These are phyloP conservation scores for Cladosporium sp. DNA, from an alignment of 2,329 filamentous ascomycete species.

Conservation along the genomic window DNA sequence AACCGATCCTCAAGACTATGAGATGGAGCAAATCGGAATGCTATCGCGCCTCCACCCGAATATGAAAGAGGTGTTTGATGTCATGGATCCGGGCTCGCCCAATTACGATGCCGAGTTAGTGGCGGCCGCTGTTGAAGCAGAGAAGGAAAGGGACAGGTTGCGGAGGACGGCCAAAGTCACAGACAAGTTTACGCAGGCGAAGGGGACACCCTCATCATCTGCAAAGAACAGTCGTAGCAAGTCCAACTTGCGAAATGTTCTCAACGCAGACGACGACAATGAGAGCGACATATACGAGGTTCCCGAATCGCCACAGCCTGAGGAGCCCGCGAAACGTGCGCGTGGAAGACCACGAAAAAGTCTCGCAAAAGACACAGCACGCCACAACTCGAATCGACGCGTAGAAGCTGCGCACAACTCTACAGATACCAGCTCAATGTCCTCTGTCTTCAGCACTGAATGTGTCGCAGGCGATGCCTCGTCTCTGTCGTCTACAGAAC, in stretches of 20 bases:
- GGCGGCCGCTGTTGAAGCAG: no score
- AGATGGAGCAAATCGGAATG: not conserved
- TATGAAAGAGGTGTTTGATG: not conserved
- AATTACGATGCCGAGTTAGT: no score
- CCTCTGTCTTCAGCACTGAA: conserved; percentile 10
- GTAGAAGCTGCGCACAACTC: not conserved
- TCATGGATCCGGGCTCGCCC: no score
- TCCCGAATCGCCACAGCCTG: conserved; percentile 20
- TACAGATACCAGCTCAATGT: conserved; percentile 10
- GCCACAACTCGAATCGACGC: not conserved
- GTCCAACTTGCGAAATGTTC: conserved; percentile 25
- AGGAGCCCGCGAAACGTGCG: conserved; percentile 17
- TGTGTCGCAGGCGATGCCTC: not conserved
- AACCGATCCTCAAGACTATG: not conserved
- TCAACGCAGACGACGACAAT: conserved; percentile 22
- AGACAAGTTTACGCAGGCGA: conserved; percentile 3
- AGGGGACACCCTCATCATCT: conserved; percentile 11
- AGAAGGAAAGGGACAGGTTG: not conserved
- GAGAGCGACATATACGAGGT: conserved; percentile 20
- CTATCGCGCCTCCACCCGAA: not conserved
- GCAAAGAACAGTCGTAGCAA: conserved; percentile 23
- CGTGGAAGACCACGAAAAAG: conserved; percentile 23
- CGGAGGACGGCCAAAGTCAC: not conserved
- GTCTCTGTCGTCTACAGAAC: conserved; percentile 3
- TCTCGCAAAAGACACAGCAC: not conserved